phyloP scores from a whole-genome alignment of 1,284 basidiomycete genomes.

The Veloporphyrellus conicus region DNA sequence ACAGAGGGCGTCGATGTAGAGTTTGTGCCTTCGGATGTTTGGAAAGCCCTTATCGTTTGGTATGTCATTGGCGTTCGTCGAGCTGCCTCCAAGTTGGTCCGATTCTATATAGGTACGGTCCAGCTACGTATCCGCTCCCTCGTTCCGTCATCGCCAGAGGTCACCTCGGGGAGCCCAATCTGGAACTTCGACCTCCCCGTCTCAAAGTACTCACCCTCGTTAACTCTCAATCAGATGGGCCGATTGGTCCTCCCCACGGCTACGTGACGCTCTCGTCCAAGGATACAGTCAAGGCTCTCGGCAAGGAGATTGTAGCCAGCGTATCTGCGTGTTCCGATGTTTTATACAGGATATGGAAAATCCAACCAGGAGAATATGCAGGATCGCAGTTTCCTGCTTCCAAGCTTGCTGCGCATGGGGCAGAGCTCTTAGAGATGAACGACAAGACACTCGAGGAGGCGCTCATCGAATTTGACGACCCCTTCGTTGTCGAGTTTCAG shows the following conservation, averaged over 20 bases:
- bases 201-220: slow-evolving; percentile 58
- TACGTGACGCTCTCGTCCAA: slow-evolving; percentile 49
- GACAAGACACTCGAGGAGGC: slow-evolving; percentile 56
- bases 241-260: slow-evolving; percentile 25
- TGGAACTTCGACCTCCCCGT: slow-evolving; percentile 78
- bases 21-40: slow-evolving; percentile 70
- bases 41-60: slow-evolving; percentile 69
- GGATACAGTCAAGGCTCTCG: slow-evolving; percentile 45
- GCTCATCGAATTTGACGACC: slow-evolving; percentile 53
- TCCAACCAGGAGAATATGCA: slow-evolving; percentile 41
- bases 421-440: slow-evolving; percentile 35
- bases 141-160: slow-evolving; percentile 66
- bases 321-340: slow-evolving; percentile 32
- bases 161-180: slow-evolving; percentile 45
- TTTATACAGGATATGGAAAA: slow-evolving; percentile 59
- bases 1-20: slow-evolving; percentile 74
- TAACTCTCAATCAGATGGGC: slow-evolving; percentile 24
- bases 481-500: slow-evolving; percentile 65
- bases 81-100: slow-evolving; percentile 2
- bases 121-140: slow-evolving; percentile 49
- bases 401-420: slow-evolving; percentile 39
- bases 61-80: slow-evolving; percentile 34
- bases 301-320: slow-evolving; percentile 37
- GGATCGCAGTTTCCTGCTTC: slow-evolving; percentile 39
- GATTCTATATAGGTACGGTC: slow-evolving; percentile 60